These are phyloP conservation scores for Alternaria longipes DNA, from an alignment of 2,329 filamentous ascomycete species.

Conservation along the genomic window DNA sequence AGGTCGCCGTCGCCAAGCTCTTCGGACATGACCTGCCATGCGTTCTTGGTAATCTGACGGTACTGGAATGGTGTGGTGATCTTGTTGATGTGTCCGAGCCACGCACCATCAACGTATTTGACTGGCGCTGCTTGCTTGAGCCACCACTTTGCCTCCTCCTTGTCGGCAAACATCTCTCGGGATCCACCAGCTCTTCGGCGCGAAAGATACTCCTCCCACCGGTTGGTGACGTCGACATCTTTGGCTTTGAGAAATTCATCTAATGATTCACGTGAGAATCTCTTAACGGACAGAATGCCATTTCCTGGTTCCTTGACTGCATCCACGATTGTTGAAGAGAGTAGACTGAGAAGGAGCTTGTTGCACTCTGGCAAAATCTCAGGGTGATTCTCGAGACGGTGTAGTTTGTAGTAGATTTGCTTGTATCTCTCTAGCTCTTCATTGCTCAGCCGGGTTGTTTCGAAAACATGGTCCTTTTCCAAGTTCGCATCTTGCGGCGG, in stretches of 20 bases:
- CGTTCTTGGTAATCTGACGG: conserved; percentile 52
- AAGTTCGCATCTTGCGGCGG: not conserved
- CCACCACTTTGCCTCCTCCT: conserved; percentile 52
- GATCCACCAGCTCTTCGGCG: conserved; percentile 46
- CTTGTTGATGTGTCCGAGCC: conserved; percentile 59
- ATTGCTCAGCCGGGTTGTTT: not conserved
- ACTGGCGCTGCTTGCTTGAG: conserved; percentile 55
- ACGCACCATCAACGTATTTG: conserved; percentile 61
- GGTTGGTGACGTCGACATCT: conserved; percentile 40
- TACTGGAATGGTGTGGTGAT: conserved; percentile 56
- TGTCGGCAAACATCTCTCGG: conserved; percentile 50
- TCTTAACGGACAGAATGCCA: conserved; percentile 44
- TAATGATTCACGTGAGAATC: conserved; percentile 40
- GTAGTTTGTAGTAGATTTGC: conserved; percentile 53
- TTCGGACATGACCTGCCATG: conserved; percentile 61
- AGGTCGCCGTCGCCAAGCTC: conserved; percentile 62
- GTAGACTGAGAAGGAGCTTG: conserved; percentile 46
- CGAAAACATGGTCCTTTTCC: not conserved
- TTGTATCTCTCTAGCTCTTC: conserved; percentile 34
- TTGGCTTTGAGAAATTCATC: conserved; percentile 44
- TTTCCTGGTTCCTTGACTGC: conserved; percentile 19
- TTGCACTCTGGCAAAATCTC: conserved; percentile 48
- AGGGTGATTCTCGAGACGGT: conserved; percentile 53
- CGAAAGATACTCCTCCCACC: conserved; percentile 49
- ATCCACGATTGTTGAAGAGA: conserved; percentile 47